Conservation (phyloP, 768 basidiomycete genomes). For the Russula earlei region DNA sequence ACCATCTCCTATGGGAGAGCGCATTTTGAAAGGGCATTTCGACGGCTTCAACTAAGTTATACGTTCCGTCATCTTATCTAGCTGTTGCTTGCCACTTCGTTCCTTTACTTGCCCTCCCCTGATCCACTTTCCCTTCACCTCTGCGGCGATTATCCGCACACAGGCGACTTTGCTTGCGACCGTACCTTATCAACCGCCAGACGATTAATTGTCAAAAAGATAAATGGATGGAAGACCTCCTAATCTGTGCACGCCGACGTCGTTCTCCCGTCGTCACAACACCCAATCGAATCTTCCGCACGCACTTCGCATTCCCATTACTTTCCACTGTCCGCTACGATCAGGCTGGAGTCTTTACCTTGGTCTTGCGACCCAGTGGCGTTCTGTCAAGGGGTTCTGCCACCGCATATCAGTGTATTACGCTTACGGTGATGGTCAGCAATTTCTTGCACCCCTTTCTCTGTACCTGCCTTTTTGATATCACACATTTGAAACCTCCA, state of each 20-base stretch:
- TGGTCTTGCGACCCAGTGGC: not conserved
- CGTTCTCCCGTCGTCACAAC: not conserved
- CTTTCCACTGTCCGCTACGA: not conserved
- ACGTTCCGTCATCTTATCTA: not conserved
- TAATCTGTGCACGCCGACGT: not conserved
- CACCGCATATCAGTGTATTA: not conserved
- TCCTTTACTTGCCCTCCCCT: not conserved
- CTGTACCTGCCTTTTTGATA: not conserved
- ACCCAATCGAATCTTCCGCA: not conserved
- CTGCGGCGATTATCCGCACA: not conserved
- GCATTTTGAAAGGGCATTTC: slow-evolving; percentile 85
- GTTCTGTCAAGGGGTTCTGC: not conserved
- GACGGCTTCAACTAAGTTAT: slow-evolving; percentile 66
- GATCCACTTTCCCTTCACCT: not conserved
- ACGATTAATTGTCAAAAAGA: slow-evolving; percentile 4
- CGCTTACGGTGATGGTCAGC: not conserved
- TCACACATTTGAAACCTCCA: not conserved
- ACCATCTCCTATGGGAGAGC: slow-evolving; percentile 85
- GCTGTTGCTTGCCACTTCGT: not conserved
- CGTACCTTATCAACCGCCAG: not conserved
- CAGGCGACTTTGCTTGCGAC: not conserved
- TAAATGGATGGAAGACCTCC: slow-evolving; percentile 1
- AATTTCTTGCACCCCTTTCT: not conserved
- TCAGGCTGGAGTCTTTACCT: not conserved
- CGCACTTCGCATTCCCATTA: not conserved